Evolutionary conservation across 805 yeast genomes (phyloP), one percentile per base, ranked within the genome.

Genomic region (Clavispora phyllophila): DNA sequence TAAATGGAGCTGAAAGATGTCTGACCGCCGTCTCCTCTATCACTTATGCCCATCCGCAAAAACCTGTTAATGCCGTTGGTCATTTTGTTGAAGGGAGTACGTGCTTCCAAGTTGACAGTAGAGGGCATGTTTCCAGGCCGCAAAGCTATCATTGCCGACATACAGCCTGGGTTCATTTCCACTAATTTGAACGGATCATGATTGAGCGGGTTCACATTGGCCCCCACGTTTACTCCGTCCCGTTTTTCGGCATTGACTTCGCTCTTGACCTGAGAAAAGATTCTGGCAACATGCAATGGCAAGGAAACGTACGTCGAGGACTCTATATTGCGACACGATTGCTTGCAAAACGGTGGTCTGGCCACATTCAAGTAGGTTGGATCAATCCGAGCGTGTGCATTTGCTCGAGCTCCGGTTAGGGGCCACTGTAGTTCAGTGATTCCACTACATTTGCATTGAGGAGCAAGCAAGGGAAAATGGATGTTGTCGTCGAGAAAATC

Each of bases 121-220:
- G 33, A 29, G 9, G 33, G 20, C 13, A 29, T 9, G 20, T 5
- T 15, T 17, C 33, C 20, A 8, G 13, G 33, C 7, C 44, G 37
- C 24, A 56, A 35, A 10, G 44, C 48, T 9, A 58, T 41, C 32
- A 58, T 45, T 3, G 48, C 40, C 9, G 52, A 44, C 15, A 72
- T 45, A 48, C 82, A 78, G 0, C 84, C 82, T 0, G 83, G 82
- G 15, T 73, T 77, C 41, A 78, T 58, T 50, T 73, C 78, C 17
- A 78, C 79, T 22, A 68, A 62, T 41, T 68, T 67, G 51, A 73
- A 78, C 1, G 78, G 75, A 51, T 79, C 84, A 4, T 79, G 72
- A 33, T 60, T 46, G 41, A 79, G 57, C 0, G 83, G 79, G 45
- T 76, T 78, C 23, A 78, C 66, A 36, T 68, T 68, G 35, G 82